Evolutionary conservation across 768 basidiomycete genomes (phyloP), one percentile per base, ranked within the genome.

Genomic region (Mycena amicta): DNA sequence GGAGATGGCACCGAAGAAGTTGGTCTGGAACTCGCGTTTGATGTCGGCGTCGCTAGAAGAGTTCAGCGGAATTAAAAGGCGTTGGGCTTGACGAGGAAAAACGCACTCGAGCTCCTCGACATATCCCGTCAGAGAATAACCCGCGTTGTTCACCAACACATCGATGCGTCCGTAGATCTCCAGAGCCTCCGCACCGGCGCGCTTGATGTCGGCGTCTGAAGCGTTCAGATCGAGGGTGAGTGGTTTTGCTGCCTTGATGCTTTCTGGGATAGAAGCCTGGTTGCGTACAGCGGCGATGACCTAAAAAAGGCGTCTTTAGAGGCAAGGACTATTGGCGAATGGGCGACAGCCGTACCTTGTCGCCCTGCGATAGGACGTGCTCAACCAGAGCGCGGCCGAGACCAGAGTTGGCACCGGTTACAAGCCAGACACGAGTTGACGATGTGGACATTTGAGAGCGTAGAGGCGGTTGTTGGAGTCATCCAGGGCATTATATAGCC

Each of bases 331-430:
- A 18, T 18, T 8, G 8, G 33, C 33, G 33, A 18, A 37, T 5
- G 5, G 27, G 18, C 22, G n/a, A 52, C 23, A 2, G 40, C 37
- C 55, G 40, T 20, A 70, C 70, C 45, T 66, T 41, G 31, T 69
- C 66, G 2, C 69, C 71, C 23, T 68, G 66, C 4, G 67, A 58
- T 11, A 70, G 66, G 5, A 65, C 65, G 37, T 67, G 53, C 27
- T 65, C 47, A 5, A 69, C 60, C 26, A 70, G 52, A 1, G 71
- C 65, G 18, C 68, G 61, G 4, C 71, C 71, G 3, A 72, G 55
- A 16, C 71, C 71, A 0, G 64, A 67, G 46, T 65, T 70, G 0
- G 67, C 65, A 6, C 71, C 71, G 5, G 69, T 70, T 27, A 72
- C 65, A 16, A 72, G 58, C 71, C 71, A 70, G 20, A 50, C 31